A percentile compares a stretch with the other conserved stretches of the same genome.
Conservation (phyloP, 352 stramenopile species). For the Halophytophthora batemanensis region DNA sequence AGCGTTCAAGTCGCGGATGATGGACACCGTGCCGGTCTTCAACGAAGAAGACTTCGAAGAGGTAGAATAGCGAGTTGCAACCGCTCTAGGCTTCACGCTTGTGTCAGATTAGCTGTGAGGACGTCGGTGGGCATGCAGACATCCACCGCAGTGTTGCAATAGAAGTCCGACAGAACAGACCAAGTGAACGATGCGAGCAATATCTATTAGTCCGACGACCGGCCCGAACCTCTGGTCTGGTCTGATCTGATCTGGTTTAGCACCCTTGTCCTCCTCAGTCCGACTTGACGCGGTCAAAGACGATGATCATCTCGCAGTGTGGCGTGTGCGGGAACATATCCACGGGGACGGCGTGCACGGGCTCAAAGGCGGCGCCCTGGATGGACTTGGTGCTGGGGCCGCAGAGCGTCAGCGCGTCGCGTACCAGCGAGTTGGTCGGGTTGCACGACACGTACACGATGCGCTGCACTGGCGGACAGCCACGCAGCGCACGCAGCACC, state of each 20-base stretch:
- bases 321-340: conserved; percentile 99
- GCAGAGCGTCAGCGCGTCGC: conserved; percentile 90
- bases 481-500: conserved; percentile 84
- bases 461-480: conserved; percentile 76
- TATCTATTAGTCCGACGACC: too few species aligned
- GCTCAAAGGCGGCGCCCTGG: conserved; percentile 88
- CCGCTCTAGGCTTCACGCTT: conserved; percentile 7
- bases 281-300: conserved; percentile 91
- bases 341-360: conserved; percentile 91
- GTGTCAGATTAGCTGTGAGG: conserved; percentile 2
- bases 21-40: conserved; percentile 64
- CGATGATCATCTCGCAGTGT: conserved; percentile 98
- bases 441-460: conserved; percentile 99
- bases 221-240: too few species aligned
- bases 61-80: conserved; percentile 29
- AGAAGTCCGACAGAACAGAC: not conserved
- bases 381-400: conserved; percentile 92
- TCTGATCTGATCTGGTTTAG: too few species aligned
- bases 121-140: too few species aligned
- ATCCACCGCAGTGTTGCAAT: conserved; percentile 5
- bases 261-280: conserved; percentile 11
- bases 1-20: conserved; percentile 77
- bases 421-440: conserved; percentile 93
- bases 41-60: conserved; percentile 68
- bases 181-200: too few species aligned